Base-by-base conservation (phyloP, 352 stramenopile genomes). In the Thraustotheca clavata region DNA sequence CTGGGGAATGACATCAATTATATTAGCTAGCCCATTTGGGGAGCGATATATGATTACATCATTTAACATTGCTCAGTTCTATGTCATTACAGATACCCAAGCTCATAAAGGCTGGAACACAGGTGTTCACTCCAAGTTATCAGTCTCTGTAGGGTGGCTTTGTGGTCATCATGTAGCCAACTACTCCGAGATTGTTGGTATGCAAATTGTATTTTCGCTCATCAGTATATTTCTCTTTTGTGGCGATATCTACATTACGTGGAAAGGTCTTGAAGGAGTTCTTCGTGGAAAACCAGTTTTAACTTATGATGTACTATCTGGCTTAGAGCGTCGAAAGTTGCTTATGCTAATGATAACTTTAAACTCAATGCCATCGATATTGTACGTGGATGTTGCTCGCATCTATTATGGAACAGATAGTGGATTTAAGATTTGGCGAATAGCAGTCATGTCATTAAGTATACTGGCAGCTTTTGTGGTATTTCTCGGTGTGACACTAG, bases 191-290 rank as follows among this genome's bases (percentile, higher is more conserved):
- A 24, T 62, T 8, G 14, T 62, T 29, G 33, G 7, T 5, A 26
- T 62, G n/a, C 54, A 62, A 62, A 22, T 54, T 0, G 24, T 26
- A 5, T 11, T n/a, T 18, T 62, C n/a, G 22, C 49, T 50, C 11
- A 29, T 16, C 18, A 63, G 39, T 3, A 5, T 63, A 18, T 38
- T 63, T 12, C 14, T 31, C 6, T 24, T 63, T n/a, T 38, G 29
- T 18, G 55, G 55, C 20, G 55, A 63, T 41, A 41, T 63, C 16
- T 27, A 43, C 20, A 54, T 65, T 29, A 65, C 57, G 39, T 65
- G 52, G 41, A 46, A 65, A 24, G 54, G 54, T 12, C 38, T 57
- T 22, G 22, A 38, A 7, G 54, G 54, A 0, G 54, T 62, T 9
- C 16, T 62, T 0, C 33, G 34, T 16, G 33, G 54, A 38, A 48